These are phyloP conservation scores for Taphrina sp. DNA, from an alignment of 1,139 yeast species.

Conservation along the genomic window DNA sequence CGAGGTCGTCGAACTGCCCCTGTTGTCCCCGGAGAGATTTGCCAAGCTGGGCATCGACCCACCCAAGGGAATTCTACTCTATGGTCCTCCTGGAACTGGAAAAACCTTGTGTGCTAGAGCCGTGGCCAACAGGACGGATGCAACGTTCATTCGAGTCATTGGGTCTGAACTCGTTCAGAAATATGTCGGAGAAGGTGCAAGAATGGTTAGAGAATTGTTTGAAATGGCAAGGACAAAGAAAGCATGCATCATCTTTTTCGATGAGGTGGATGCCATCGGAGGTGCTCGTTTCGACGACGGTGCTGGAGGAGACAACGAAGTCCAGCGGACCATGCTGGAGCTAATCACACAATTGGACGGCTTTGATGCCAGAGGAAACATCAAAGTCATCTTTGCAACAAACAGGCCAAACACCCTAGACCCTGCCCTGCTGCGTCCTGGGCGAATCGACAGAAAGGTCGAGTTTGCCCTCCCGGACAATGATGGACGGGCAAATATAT, in stretches of 20 bases:
- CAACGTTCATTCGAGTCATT: slow-evolving; percentile 94
- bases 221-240: slow-evolving; percentile 98
- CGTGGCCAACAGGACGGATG: slow-evolving; percentile 97
- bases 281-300: slow-evolving; percentile 99
- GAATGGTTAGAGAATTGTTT: slow-evolving; percentile 96
- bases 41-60: slow-evolving; percentile 97
- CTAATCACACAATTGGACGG: slow-evolving; percentile 96
- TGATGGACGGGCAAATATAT: slow-evolving; percentile 95
- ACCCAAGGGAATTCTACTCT: slow-evolving; percentile 91
- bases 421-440: slow-evolving; percentile 96
- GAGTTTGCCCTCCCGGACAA: slow-evolving; percentile 94
- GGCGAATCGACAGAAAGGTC: slow-evolving; percentile 96
- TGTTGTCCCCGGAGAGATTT: slow-evolving; percentile 91
- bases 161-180: slow-evolving; percentile 97
- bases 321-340: slow-evolving; percentile 98
- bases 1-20: slow-evolving; percentile 94
- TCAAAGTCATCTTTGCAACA: slow-evolving; percentile 98
- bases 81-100: slow-evolving; percentile 99
- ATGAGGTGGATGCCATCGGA: slow-evolving; percentile 97
- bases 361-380: slow-evolving; percentile 96
- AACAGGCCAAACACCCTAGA: slow-evolving; percentile 96
- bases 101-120: slow-evolving; percentile 97
- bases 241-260: slow-evolving; percentile 94
- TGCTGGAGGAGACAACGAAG: slow-evolving; percentile 99
- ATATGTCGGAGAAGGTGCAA: slow-evolving; percentile 98